phyloP scores from a whole-genome alignment of 306 rosid genomes.

The Prunus mongolica region DNA sequence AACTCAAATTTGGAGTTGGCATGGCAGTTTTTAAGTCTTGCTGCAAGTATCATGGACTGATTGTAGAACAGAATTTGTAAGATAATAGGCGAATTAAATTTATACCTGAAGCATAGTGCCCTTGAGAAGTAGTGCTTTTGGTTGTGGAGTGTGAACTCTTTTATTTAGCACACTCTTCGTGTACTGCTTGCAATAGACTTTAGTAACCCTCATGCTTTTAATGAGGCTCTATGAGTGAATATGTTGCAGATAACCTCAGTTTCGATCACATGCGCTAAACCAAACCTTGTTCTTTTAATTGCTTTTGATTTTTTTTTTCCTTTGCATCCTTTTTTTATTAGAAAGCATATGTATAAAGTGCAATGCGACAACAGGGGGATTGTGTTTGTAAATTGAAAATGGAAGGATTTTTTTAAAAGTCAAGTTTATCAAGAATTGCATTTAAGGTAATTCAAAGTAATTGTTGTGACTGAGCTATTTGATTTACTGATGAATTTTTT shows the following conservation, averaged over 20 bases:
- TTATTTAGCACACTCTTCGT: not conserved
- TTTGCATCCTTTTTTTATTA: not conserved
- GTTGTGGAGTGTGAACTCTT: not conserved
- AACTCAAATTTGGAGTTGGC: not conserved
- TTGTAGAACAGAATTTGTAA: not conserved
- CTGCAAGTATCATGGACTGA: not conserved
- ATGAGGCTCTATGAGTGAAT: too few species aligned
- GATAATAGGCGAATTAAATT: not conserved
- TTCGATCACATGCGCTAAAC: not conserved
- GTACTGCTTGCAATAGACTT: not conserved
- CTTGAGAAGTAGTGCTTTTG: not conserved
- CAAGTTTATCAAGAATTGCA: not conserved
- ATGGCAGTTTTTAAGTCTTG: not conserved
- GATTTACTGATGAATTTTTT: conserved; percentile 14
- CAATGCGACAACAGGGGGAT: not conserved
- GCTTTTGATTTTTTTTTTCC: too few species aligned
- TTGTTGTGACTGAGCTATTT: not conserved
- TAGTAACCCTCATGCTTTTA: not conserved
- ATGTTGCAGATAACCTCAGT: not conserved
- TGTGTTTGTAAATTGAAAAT: not conserved
- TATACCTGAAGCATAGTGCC: not conserved
- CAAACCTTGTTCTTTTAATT: too few species aligned
- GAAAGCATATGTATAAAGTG: not conserved
- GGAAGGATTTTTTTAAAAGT: not conserved
- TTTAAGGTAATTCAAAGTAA: too few species aligned